Percentiles rank a stretch among this genome's conserved stretches.
Conservation (phyloP, 805 yeast species). For the Nakazawaea holstii region DNA sequence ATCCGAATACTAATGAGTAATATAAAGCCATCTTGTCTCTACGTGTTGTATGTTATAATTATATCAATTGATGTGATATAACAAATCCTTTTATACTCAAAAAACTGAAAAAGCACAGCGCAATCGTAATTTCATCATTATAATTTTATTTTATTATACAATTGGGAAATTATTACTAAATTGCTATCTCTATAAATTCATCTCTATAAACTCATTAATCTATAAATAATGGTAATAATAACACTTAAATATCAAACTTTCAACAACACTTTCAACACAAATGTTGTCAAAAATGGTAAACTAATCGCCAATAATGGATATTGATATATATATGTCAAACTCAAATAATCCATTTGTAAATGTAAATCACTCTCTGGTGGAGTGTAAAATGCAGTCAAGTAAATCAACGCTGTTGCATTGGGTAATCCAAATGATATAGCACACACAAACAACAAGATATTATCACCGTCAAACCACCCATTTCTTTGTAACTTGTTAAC, state of each 20-base stretch:
- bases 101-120: background rate
- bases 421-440: slow-evolving; percentile 78
- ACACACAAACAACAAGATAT: slow-evolving; percentile 64
- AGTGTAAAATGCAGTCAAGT: slow-evolving; percentile 82
- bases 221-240: too few relatives aligned
- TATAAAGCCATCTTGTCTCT: slow-evolving; percentile 32
- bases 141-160: too few relatives aligned
- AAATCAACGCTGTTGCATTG: slow-evolving; percentile 82
- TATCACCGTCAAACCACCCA: slow-evolving; percentile 60
- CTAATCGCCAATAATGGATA: slow-evolving; percentile 64
- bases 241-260: slow-evolving; percentile 1
- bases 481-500: slow-evolving; percentile 53
- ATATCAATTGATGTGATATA: too few relatives aligned
- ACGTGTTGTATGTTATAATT: too few relatives aligned
- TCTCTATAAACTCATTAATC: background rate
- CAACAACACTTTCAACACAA: slow-evolving; percentile 46
- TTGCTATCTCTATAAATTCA: background rate
- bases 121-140: background rate
- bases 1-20: slow-evolving; percentile 56
- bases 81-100: too few relatives aligned
- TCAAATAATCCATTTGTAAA: slow-evolving; percentile 80
- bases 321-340: slow-evolving; percentile 68
- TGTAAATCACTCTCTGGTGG: slow-evolving; percentile 50
- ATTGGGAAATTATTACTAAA: background rate
- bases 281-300: slow-evolving; percentile 71